Base-by-base conservation (phyloP, 2,329 filamentous ascomycete species). In the Penicillium sp. region DNA sequence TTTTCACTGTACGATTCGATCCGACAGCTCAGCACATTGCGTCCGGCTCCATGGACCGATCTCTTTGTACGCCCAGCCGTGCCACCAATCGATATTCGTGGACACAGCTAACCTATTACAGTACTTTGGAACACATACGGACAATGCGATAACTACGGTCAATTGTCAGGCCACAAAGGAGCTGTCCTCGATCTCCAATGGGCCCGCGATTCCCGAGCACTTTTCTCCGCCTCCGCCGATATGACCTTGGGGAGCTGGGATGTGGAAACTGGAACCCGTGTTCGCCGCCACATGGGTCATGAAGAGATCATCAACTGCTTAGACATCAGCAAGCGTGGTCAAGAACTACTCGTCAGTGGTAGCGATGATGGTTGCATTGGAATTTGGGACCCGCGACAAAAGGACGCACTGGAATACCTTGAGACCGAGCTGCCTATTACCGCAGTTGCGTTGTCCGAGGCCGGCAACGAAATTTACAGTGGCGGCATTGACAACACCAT, bases 401-500 rank as follows among this genome's bases (percentile, higher is more conserved):
- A 96, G 69, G 82, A 88, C 46, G 91, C 90, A 0, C 81, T 86
- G 48, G 88, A 94, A 61, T 90, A 90, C 60, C 85, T 97, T 53
- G 83, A 91, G 64, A 95, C 90, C 0, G 86, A 93, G 52, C 95
- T 94, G 51, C 93, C 93, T 1, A 83, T 98, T 48, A 97, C 93
- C 2, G 87, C 91, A 0, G 82, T 97, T 5, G 88, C 90, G 12
- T 76, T 97, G n/a, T 85, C 90, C 0, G 90, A 95, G 66, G 90
- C 91, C 1, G 93, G 93, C 13, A 95, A 95, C 66, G 93, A 97
- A 72, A 82, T 98, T 26, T 98, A 93, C 68, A 86, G 88, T 5
- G 91, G 91, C 40, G 88, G 90, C 24, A 96, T 98, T 58, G 93
- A 97, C 72, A 96, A 97, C 65, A 90, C 94, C 60, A 95, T 98